Evolutionary conservation across 163 green algal genomes (phyloP), one percentile per base, ranked within the genome.

Genomic region (Prototheca wickerhamii): DNA sequence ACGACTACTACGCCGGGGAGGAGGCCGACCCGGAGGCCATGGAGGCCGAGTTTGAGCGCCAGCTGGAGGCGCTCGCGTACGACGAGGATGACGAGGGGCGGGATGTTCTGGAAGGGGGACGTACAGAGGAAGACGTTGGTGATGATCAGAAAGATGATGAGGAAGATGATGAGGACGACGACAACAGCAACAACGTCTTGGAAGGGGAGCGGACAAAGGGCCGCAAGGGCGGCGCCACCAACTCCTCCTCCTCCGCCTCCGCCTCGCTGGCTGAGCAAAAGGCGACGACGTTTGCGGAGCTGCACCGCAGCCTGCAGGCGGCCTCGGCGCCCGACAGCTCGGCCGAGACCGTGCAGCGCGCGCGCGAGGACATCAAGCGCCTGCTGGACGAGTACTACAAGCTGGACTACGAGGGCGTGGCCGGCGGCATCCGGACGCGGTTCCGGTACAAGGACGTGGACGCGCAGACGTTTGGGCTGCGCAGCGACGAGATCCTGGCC

Each of bases 361-460:
- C 64, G 44, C 77, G 74, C 3, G 63, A 71, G 3, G 78, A 87
- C 61, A 58, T 94, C 43, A 72, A 84, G 60, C 75, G 72, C 23
- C 63, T 93, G 70, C 61, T 97, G 63, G 83, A 95, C 63, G 87
- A 98, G 67, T 97, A 97, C 73, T 89, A 96, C 76, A 82, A 83
- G 64, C 80, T 98, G 42, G 87, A 98, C 69, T 93, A 92, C 58
- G 92, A 98, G 75, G 91, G 95, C 65, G 64, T 82, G 43, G 80
- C 95, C 7, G 90, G 83, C 0, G 88, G 82, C 23, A 30, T 95
- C 8, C 73, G 76, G 31, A 92, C 81, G 49, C 78, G 90, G 21
- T 97, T 96, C 79, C 67, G 66, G 55, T 80, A 79, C 69, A 68
- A 65, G 61, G 37, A 60, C 44, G 87, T 95, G 61, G 62, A 75